These are phyloP conservation scores for Fusarium anthophilum DNA, from an alignment of 2,329 filamentous ascomycete genomes.

Conservation along the genomic window DNA sequence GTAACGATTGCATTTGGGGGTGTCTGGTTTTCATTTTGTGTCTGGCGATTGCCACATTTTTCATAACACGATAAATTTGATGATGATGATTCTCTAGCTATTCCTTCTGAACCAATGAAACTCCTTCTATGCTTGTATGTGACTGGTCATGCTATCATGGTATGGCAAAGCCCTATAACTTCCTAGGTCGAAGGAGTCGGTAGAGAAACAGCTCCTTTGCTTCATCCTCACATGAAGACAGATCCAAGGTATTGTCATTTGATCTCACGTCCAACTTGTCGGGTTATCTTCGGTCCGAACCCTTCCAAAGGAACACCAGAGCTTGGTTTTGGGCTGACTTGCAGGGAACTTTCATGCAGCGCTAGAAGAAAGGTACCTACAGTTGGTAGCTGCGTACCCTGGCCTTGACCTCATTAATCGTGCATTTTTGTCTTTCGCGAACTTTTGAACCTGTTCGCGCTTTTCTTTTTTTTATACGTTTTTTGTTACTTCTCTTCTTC, in stretches of 20 bases:
- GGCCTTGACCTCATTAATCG: conserved; percentile 13
- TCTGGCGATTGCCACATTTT: conserved; percentile 29
- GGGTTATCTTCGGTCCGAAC: conserved; percentile 33
- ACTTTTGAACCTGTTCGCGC: not conserved
- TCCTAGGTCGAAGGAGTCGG: not conserved
- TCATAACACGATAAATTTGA: conserved; percentile 29
- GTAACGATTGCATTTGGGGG: conserved; percentile 44
- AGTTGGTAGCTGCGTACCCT: conserved; percentile 15
- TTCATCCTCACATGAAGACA: not conserved
- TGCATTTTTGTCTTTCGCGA: conserved; percentile 24
- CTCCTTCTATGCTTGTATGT: not conserved
- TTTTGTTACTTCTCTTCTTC: not conserved
- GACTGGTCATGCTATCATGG: not conserved
- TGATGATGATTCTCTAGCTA: not conserved
- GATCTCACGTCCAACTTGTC: not conserved
- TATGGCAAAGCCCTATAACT: not conserved
- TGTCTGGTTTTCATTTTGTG: conserved; percentile 35
- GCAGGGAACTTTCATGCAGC: conserved; percentile 26
- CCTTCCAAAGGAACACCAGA: not conserved
- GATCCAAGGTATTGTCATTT: not conserved
- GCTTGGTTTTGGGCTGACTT: not conserved
- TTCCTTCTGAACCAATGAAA: not conserved
- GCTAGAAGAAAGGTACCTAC: conserved; percentile 4
- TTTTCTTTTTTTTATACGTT: not conserved
- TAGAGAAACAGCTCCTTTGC: not conserved